Conservation (phyloP, 352 stramenopile genomes). For the Phytophthora uliginosa region DNA sequence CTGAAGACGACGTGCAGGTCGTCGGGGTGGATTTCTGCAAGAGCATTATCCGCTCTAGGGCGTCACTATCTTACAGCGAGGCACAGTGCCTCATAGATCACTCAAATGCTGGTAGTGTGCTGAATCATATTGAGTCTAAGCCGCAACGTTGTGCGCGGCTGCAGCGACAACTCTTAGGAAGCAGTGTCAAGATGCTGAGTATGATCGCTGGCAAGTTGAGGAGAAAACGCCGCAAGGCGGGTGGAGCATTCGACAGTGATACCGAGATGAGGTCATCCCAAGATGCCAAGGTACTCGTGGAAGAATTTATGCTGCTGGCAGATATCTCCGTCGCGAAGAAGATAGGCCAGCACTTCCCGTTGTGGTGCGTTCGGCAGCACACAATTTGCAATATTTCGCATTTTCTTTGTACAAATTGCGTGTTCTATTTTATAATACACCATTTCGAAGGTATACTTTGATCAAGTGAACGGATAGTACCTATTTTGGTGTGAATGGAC, state of each 20-base stretch:
- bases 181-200: background rate
- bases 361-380: too few relatives aligned
- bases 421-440: background rate
- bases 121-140: background rate
- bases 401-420: too few relatives aligned
- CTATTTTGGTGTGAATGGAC: background rate
- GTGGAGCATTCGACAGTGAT: background rate
- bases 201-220: background rate
- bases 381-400: too few relatives aligned
- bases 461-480: background rate
- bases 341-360: constrained; percentile 92
- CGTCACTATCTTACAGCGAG: background rate
- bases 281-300: constrained; percentile 95
- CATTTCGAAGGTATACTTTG: background rate
- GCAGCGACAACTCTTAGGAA: background rate
- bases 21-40: background rate
- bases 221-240: background rate
- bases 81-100: background rate
- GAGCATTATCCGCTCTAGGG: background rate
- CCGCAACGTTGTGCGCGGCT: background rate
- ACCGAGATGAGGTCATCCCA: background rate
- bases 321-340: constrained; percentile 98
- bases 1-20: background rate
- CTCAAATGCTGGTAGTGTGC: background rate
- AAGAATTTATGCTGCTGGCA: constrained; percentile 99